Evolutionary conservation across 2,329 filamentous ascomycete species (phyloP).

Genomic region (Seiridium cupressi): DNA sequence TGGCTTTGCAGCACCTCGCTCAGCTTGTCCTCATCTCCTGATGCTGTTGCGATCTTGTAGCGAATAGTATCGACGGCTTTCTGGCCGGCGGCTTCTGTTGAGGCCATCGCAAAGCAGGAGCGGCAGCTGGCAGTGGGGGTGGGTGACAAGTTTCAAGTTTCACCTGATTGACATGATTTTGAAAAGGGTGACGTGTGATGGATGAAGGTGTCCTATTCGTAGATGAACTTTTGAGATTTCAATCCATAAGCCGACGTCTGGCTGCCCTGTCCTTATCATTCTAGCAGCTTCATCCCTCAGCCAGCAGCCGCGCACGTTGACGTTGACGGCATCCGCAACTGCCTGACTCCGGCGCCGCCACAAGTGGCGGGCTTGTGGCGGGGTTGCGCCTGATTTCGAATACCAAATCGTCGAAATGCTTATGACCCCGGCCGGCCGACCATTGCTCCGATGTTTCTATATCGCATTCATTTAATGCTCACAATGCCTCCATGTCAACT

Average conservation of each 20-base stretch:
- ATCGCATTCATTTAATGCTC: no score
- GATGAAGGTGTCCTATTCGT: background rate
- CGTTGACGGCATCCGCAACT: conserved; percentile 4
- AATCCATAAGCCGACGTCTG: background rate
- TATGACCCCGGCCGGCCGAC: no score
- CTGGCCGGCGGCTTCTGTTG: conserved; percentile 26
- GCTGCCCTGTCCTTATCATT: no score
- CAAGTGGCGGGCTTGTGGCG: background rate
- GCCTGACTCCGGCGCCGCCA: background rate
- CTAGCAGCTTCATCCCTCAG: background rate
- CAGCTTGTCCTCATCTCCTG: conserved; percentile 81
- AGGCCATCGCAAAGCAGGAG: conserved; percentile 20
- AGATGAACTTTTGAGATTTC: background rate
- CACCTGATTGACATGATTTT: background rate
- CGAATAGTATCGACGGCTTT: conserved; percentile 30
- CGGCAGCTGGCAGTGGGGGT: background rate
- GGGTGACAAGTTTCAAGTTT: background rate
- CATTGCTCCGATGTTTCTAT: no score
- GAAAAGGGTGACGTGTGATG: background rate
- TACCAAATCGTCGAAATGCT: no score
- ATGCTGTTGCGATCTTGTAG: conserved; percentile 35
- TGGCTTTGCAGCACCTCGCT: conserved; percentile 76
- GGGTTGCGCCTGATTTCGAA: no score
- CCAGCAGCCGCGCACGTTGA: conserved; percentile 2
- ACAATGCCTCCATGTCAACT: no score